These are phyloP conservation scores for Aspergillus sp. DNA, from an alignment of 2,329 filamentous ascomycete species.

Conservation along the genomic window DNA sequence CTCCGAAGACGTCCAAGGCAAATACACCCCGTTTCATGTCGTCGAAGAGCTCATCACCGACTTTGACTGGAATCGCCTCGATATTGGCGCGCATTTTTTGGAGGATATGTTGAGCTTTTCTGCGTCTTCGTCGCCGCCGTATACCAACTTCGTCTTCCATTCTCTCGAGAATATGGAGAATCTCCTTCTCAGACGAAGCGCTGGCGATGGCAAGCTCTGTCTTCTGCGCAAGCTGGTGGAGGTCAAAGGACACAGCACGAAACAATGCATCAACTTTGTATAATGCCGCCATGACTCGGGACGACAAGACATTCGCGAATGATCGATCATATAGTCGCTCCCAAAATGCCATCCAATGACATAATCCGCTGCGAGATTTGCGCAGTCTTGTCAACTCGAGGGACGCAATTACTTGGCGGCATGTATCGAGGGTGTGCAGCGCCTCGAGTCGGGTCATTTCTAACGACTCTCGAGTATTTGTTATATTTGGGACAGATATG, in stretches of 20 bases:
- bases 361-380: constrained; percentile 29
- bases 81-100: constrained; percentile 24
- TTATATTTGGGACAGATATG: not conserved
- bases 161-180: constrained; percentile 21
- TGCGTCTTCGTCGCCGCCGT: constrained; percentile 22
- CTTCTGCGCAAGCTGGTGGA: constrained; percentile 24
- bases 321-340: constrained; percentile 23
- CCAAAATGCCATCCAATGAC: constrained; percentile 32
- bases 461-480: constrained; percentile 4
- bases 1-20: constrained; percentile 27
- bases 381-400: constrained; percentile 31
- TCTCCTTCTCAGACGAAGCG: constrained; percentile 22
- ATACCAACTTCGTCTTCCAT: constrained; percentile 27
- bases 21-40: constrained; percentile 34
- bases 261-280: constrained; percentile 27
- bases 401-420: constrained; percentile 26
- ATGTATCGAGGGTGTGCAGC: constrained; percentile 24
- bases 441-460: constrained; percentile 23
- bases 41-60: constrained; percentile 27
- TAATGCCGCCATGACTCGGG: constrained; percentile 15
- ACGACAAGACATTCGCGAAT: constrained; percentile 18
- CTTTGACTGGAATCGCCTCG: constrained; percentile 29
- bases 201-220: constrained; percentile 18
- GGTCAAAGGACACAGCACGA: constrained; percentile 22
- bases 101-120: constrained; percentile 22